Evolutionary conservation across 345 rosid genomes (phyloP), one percentile per base, ranked within the genome.

Genomic region (Sisymbrium altissimum): DNA sequence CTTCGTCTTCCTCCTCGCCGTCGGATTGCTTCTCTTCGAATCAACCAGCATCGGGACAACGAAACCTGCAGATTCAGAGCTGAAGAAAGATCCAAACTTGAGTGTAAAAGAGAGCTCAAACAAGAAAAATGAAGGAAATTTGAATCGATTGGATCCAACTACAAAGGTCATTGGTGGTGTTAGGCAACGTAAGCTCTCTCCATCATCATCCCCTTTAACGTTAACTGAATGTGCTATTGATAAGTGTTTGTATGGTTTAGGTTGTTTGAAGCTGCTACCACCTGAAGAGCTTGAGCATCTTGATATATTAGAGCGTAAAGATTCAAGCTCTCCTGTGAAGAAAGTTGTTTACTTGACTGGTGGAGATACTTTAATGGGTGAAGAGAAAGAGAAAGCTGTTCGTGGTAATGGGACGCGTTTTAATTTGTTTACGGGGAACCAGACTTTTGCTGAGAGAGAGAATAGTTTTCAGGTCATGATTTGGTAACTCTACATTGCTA

Each of bases 401-500:
- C 83, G 79, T 50, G 64, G 58, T 32, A 81, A 80, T 6, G 85
- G 33, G 75, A 66, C 88, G 3, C 80, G 96, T 35, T 94, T 88
- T 83, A 94, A 91, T 80, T 78, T 86, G 68, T 94, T 94, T 73
- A 86, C 96, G 0, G 98, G 98, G 70, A 81, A 83, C 71, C 97
- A 91, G 79, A 87, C 85, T 68, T 66, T 89, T 80, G 87, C 85
- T 40, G 86, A 89, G 82, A 87, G 98, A 80, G 86, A 88, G 73
- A 76, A 58, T 71, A 91, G 98, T 72, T 94, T 91, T 81, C 70
- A 86, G 98, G 98, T 91, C 70, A 40, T 69, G 60, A 76, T 27
- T 66, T 60, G 49, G 64, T 78, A 72, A 71, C 72, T 58, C 73
- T 66, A 70, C 66, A 63, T 25, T 50, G 64, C 71, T 60, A 50